phyloP scores from a whole-genome alignment of 768 basidiomycete species.

The Sarcodon sp. region DNA sequence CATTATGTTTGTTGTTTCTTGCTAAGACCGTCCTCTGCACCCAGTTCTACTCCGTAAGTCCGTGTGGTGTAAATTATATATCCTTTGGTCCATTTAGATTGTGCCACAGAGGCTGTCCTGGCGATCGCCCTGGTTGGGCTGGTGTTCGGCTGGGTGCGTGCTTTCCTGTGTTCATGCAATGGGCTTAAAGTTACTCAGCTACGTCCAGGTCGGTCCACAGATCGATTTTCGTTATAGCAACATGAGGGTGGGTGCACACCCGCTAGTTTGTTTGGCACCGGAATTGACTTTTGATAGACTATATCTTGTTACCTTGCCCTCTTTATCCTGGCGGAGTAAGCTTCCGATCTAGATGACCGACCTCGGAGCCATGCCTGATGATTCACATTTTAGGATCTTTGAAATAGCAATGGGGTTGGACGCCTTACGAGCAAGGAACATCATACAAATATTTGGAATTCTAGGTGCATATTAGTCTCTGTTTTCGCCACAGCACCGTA shows the following conservation, averaged over 20 bases:
- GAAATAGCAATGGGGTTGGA: slow-evolving; percentile 74
- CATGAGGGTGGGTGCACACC: slow-evolving; percentile 36
- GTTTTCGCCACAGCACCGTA: background rate
- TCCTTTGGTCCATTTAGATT: background rate
- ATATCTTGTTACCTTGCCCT: slow-evolving; percentile 77
- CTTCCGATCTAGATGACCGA: background rate
- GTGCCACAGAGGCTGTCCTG: slow-evolving; percentile 49
- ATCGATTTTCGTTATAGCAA: slow-evolving; percentile 25
- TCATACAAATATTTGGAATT: slow-evolving; percentile 68
- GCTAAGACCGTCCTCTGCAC: slow-evolving; percentile 1
- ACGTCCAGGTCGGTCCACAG: slow-evolving; percentile 34
- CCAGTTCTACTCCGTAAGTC: background rate
- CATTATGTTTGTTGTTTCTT: slow-evolving; percentile 5
- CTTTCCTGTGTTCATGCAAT: background rate
- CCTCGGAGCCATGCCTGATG: background rate
- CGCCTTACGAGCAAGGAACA: slow-evolving; percentile 67
- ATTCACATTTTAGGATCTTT: slow-evolving; percentile 43
- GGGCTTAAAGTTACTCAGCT: slow-evolving; percentile 1
- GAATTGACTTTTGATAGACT: slow-evolving; percentile 31
- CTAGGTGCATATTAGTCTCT: slow-evolving; percentile 30
- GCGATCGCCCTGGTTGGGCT: slow-evolving; percentile 67
- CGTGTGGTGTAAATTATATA: background rate
- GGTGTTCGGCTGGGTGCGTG: slow-evolving; percentile 50
- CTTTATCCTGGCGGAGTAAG: slow-evolving; percentile 73
- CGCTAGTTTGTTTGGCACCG: background rate